Evolutionary conservation across 345 rosid species (phyloP).

Genomic region (Rhizophora apiculata): DNA sequence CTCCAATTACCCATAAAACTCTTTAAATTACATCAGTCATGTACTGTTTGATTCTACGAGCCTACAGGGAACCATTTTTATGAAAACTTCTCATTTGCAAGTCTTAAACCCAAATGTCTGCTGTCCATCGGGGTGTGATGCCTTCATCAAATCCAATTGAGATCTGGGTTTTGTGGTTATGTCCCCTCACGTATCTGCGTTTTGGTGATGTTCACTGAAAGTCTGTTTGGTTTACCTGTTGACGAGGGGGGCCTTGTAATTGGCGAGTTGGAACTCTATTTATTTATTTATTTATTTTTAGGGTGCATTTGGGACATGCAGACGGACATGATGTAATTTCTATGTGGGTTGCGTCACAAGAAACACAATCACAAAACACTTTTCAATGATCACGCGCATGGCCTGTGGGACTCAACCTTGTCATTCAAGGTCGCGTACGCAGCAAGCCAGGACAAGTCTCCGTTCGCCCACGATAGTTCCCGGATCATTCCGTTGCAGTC

Average conservation of each 20-base stretch:
- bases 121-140: not conserved
- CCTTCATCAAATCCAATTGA: not conserved
- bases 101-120: not conserved
- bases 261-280: no score
- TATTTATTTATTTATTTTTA: no score
- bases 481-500: conserved; percentile 51
- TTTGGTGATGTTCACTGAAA: not conserved
- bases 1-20: no score
- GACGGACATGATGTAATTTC: no score
- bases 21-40: no score
- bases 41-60: not conserved
- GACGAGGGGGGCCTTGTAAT: not conserved
- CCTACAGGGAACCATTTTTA: not conserved
- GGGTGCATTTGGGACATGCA: no score
- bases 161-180: not conserved
- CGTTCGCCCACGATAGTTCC: conserved; percentile 49
- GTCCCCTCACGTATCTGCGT: not conserved
- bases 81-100: no score
- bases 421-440: not conserved
- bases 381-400: not conserved
- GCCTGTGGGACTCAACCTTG: not conserved
- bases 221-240: no score
- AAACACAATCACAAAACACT: not conserved
- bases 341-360: not conserved
- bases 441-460: conserved; percentile 26